Percentiles rank a stretch among this genome's conserved stretches.
Evolutionary conservation across 768 basidiomycete genomes (phyloP).

Genomic region (Paxillus involutus): DNA sequence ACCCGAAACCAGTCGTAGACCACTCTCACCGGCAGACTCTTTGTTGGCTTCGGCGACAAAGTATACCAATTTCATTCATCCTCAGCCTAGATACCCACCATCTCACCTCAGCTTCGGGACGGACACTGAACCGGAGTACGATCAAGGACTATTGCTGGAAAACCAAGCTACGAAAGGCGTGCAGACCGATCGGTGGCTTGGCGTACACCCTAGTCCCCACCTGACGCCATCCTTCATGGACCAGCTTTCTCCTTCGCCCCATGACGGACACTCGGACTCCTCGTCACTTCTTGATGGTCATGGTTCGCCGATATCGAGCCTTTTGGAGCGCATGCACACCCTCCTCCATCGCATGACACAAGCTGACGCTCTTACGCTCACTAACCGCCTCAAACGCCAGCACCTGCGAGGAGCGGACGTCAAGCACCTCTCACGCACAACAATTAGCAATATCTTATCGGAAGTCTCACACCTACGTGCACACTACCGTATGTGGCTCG

Average conservation of each 20-base stretch:
- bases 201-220: constrained; percentile 32
- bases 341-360: constrained; percentile 65
- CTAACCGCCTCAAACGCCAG: constrained; percentile 88
- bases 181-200: constrained; percentile 58
- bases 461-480: constrained; percentile 70
- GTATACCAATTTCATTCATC: constrained; percentile 24
- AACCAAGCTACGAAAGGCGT: constrained; percentile 62
- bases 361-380: constrained; percentile 85
- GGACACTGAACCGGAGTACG: constrained; percentile 42
- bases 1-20: constrained; percentile 42
- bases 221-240: constrained; percentile 33
- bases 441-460: constrained; percentile 68
- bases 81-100: constrained; percentile 23
- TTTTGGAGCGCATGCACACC: constrained; percentile 62
- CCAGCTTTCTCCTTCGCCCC: constrained; percentile 44
- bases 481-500: constrained; percentile 71
- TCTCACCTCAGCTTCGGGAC: constrained; percentile 40
- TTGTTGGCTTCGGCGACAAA: constrained; percentile 24
- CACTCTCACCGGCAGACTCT: constrained; percentile 43
- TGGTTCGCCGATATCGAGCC: constrained; percentile 44
- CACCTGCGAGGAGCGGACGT: constrained; percentile 85
- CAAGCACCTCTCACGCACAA: constrained; percentile 80
- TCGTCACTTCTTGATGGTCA: constrained; percentile 66
- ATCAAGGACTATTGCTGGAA: constrained; percentile 24
- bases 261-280: constrained; percentile 70